Conservation (phyloP, 208 protist species). For the Leishmania major region DNA sequence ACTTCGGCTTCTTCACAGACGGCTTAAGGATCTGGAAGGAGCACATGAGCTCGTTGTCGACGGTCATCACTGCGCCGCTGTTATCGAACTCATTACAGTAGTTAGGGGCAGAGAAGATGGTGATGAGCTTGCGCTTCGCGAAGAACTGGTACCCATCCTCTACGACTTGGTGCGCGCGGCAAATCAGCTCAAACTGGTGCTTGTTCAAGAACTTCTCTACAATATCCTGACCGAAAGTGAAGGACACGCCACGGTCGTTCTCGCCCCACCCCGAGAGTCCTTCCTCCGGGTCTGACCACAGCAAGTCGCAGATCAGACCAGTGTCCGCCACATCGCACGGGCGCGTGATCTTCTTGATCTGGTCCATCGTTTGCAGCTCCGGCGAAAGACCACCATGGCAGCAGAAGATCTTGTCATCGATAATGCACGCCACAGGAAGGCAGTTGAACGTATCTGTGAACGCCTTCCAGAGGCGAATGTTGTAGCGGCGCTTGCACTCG, state of each 20-base stretch:
- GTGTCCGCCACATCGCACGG: slow-evolving; percentile 99
- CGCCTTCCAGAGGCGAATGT: slow-evolving; percentile 98
- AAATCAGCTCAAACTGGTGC: slow-evolving; percentile 96
- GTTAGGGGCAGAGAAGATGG: slow-evolving; percentile 98
- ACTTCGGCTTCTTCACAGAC: slow-evolving; percentile 88
- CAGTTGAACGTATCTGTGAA: slow-evolving; percentile 99
- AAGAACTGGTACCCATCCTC: slow-evolving; percentile 98
- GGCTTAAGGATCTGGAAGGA: slow-evolving; percentile 98
- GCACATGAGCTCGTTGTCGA: slow-evolving; percentile 98
- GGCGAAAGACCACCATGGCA: slow-evolving; percentile 98
- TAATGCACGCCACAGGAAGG: slow-evolving; percentile 98
- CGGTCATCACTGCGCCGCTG: slow-evolving; percentile 99
- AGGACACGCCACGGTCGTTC: slow-evolving; percentile 94
- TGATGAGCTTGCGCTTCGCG: slow-evolving; percentile 95
- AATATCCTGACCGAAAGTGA: slow-evolving; percentile 92
- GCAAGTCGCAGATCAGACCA: slow-evolving; percentile 99
- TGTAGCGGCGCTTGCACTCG: slow-evolving; percentile 99
- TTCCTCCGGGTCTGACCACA: slow-evolving; percentile 99
- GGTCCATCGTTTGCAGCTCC: slow-evolving; percentile 96
- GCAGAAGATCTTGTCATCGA: slow-evolving; percentile 99
- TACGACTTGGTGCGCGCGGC: slow-evolving; percentile 98
- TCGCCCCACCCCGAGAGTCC: slow-evolving; percentile 90
- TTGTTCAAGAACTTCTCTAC: slow-evolving; percentile 96
- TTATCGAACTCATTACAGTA: slow-evolving; percentile 99
- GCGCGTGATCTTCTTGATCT: slow-evolving; percentile 96